Conservation (phyloP, 306 rosid species). For the Quercus engelmannii region DNA sequence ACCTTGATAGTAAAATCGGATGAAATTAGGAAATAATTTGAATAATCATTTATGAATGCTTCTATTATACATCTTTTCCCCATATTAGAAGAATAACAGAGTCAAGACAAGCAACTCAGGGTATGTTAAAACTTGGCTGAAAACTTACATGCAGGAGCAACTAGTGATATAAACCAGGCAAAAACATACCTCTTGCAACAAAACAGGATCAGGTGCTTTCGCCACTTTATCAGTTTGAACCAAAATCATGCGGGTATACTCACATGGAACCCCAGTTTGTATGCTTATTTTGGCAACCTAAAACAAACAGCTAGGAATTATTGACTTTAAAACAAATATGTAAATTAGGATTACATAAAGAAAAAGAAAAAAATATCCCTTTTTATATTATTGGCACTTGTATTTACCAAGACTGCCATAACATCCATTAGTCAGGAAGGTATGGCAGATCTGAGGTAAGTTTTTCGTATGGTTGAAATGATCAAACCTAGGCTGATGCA, state of each 20-base stretch:
- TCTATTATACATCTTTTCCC: too few relatives aligned
- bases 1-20: too few relatives aligned
- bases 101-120: background rate
- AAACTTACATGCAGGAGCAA: background rate
- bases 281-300: constrained; percentile 78
- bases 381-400: background rate
- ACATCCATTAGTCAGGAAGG: background rate
- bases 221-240: constrained; percentile 33
- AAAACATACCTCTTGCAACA: constrained; percentile 53
- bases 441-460: background rate
- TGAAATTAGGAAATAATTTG: too few relatives aligned
- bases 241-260: constrained; percentile 60
- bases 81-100: background rate
- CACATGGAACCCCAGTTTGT: constrained; percentile 71
- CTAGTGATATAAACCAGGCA: background rate
- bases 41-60: too few relatives aligned
- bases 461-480: background rate
- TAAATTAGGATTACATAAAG: background rate
- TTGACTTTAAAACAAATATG: background rate
- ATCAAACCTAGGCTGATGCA: background rate
- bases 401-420: background rate
- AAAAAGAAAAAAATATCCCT: background rate
- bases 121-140: constrained; percentile 2
- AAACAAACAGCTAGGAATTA: constrained; percentile 18
- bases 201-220: constrained; percentile 45